Conservation (phyloP, 768 basidiomycete genomes). For the Termitomyces sp. region DNA sequence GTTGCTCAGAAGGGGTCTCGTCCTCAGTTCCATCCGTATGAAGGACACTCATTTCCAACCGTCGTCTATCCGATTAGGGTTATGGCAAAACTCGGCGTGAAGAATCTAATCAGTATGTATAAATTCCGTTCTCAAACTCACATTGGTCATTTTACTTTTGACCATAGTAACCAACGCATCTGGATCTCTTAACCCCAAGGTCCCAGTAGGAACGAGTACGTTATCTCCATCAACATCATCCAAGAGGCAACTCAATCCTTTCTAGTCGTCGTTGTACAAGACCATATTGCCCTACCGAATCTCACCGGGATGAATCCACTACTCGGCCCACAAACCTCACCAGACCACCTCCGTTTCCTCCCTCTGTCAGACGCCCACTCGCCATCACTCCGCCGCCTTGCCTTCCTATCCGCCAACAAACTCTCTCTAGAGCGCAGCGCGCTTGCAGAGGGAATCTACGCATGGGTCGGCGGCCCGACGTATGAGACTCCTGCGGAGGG, state of each 20-base stretch:
- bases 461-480: conserved; percentile 87
- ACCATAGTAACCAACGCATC: conserved; percentile 80
- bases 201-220: conserved; percentile 80
- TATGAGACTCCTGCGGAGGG: conserved; percentile 91
- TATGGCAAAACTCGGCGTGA: conserved; percentile 73
- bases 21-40: conserved; percentile 75
- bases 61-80: conserved; percentile 77
- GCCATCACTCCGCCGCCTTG: conserved; percentile 56
- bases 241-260: conserved; percentile 8
- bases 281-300: conserved; percentile 80
- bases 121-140: not conserved
- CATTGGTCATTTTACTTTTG: not conserved
- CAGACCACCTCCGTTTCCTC: conserved; percentile 66
- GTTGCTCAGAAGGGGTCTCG: not conserved
- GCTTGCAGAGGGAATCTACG: conserved; percentile 78
- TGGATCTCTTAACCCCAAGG: conserved; percentile 68
- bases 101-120: conserved; percentile 65
- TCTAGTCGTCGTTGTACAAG: conserved; percentile 76
- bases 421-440: conserved; percentile 48
- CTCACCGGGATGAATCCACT: conserved; percentile 74
- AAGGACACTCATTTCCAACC: conserved; percentile 66
- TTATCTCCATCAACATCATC: not conserved
- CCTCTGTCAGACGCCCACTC: conserved; percentile 85
- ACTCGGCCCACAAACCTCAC: conserved; percentile 61
- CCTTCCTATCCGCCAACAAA: conserved; percentile 65